Base-by-base conservation (phyloP, 106 monocot genomes). In the Dendrobium officinale region DNA sequence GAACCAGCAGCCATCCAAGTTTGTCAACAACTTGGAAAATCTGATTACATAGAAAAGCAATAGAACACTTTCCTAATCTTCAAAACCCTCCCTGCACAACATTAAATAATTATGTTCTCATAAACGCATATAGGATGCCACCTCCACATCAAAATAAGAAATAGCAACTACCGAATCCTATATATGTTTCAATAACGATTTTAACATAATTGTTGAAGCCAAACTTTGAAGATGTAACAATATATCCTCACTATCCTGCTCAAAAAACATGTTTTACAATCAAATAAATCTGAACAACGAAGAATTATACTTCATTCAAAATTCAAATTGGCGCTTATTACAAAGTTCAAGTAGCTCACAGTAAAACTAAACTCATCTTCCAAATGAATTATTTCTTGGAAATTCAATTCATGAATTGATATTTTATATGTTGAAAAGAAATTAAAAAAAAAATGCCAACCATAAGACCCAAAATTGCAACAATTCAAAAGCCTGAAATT, bases 11-110 rank as follows among this genome's bases (percentile, higher is more conserved):
- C 81, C 81, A 81, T 81, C 45, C 55, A 81, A 81, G 61, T 75
- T 75, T 75, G 75, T 33, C 41, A 24, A 55, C 45, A 72, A 11
- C 18, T 42, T 29, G 51, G 64, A 41, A 77, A 18, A 48, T 26
- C 29, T 44, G 33, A 9, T 51, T 82, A 78, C 85, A 82, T 79
- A 86, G 85, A 79, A 59, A 86, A 79, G 26, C 51, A 10, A 26
- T 18, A 1, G 45, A 75, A 47, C 43, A 44, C 76, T 76, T 76
- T 49, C 26, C 27, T 76, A 49, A 49, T 18, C 49, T 76, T 47
- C 49, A 76, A 74, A 5, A 42, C 24, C 27, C 76, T 47, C 74
- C 74, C 74, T 74, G 74, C 22, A n/a, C 43, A 42, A 74, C 4
- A 37, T 19, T 74, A 74, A 42, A 74, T 9, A 74, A 43, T 74